Conservation (phyloP, 768 basidiomycete species). For the Naematelia aurantialba region DNA sequence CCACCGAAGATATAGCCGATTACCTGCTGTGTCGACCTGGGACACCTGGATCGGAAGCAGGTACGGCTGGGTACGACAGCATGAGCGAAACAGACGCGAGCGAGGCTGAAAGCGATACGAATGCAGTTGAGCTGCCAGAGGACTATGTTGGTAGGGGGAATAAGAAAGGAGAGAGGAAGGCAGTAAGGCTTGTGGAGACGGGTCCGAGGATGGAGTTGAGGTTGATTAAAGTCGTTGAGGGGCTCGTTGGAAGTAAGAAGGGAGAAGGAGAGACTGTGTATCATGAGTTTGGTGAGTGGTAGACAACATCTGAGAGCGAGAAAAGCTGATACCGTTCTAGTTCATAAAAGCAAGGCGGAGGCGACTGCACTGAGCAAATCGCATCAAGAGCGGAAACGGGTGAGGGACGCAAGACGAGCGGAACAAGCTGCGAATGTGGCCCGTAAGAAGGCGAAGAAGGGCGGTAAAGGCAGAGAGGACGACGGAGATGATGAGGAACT, state of each 20-base stretch:
- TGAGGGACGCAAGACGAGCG: constrained; percentile 71
- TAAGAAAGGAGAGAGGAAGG: constrained; percentile 81
- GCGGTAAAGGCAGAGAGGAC: constrained; percentile 23
- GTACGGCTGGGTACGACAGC: constrained; percentile 62
- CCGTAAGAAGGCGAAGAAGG: constrained; percentile 63
- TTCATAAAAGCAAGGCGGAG: constrained; percentile 83
- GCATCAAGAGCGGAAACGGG: constrained; percentile 70
- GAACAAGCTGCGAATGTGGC: constrained; percentile 90
- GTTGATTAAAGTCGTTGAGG: constrained; percentile 90
- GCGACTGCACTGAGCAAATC: constrained; percentile 63
- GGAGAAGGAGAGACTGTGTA: constrained; percentile 90
- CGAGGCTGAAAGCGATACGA: constrained; percentile 57
- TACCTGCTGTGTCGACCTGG: constrained; percentile 76
- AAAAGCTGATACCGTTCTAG: constrained; percentile 53
- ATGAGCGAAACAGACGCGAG: constrained; percentile 76
- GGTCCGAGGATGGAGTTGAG: constrained; percentile 92
- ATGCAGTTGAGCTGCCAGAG: constrained; percentile 69
- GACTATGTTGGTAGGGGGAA: constrained; percentile 96
- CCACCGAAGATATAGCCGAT: constrained; percentile 91
- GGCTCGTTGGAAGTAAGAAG: constrained; percentile 65
- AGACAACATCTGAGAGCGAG: not conserved
- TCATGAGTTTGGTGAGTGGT: constrained; percentile 88
- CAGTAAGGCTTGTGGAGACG: constrained; percentile 86
- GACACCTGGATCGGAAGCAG: constrained; percentile 70
- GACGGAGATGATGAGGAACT: constrained; percentile 35